Percentiles rank a stretch among this genome's conserved stretches.
Evolutionary conservation across 805 yeast genomes (phyloP).

Genomic region (Kockiozyma suomiensis): DNA sequence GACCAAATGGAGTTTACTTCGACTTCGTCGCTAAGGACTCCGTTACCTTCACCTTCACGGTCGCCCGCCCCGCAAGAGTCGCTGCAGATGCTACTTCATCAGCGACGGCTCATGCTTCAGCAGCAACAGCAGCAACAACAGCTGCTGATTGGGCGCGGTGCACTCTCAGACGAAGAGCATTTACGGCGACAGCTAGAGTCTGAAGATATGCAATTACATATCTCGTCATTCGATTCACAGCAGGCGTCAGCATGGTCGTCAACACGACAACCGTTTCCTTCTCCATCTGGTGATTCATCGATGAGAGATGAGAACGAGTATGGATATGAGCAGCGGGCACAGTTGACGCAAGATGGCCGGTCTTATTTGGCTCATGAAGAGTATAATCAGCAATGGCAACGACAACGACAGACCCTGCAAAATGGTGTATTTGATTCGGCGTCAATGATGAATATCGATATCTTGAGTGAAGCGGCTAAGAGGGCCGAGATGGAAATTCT

Average conservation of each 20-base stretch:
- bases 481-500: constrained; percentile 42
- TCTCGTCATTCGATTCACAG: background rate
- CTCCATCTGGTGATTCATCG: constrained; percentile 11
- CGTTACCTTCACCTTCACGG: constrained; percentile 20
- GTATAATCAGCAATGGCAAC: background rate
- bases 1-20: background rate
- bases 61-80: constrained; percentile 10
- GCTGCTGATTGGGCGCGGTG: background rate
- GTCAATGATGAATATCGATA: constrained; percentile 28
- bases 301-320: background rate
- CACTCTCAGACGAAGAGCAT: background rate
- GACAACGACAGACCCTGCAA: background rate
- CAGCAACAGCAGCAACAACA: background rate
- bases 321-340: too few relatives aligned
- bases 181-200: background rate
- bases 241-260: background rate
- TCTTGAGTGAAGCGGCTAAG: constrained; percentile 42
- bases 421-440: background rate
- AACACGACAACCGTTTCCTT: constrained; percentile 13
- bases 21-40: background rate
- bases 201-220: background rate
- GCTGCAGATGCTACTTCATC: background rate
- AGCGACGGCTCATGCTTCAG: background rate
- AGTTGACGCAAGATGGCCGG: too few relatives aligned
- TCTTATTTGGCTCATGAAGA: too few relatives aligned